Base-by-base conservation (phyloP, 2,329 filamentous ascomycete species). In the Tolypocladium guangdongense region DNA sequence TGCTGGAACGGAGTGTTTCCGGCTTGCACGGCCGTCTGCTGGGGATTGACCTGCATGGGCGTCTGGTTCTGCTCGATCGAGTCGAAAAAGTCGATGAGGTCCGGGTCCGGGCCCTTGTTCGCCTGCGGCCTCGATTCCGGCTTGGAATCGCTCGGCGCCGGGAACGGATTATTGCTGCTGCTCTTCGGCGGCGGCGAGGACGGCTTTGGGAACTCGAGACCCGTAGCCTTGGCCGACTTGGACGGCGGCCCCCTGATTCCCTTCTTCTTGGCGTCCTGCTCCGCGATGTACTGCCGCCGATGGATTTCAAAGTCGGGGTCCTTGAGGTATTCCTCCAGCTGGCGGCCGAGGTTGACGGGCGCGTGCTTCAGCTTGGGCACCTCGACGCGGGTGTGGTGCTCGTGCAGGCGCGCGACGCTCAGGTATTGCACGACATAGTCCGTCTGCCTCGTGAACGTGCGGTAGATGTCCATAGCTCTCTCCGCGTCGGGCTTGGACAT, bases 361-460 rank as follows among this genome's bases (percentile, higher is more conserved):
- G 93, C 93, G 67, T 99, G 93, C 73, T 96, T 97, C 60, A 99
- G 79, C 73, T 96, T 96, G 11, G 93, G 93, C 8, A 99, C 95
- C 64, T 96, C 90, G 39, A 99, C 81, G 56, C 92, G 80, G 6
- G 93, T 99, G 58, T 91, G 89, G 65, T 91, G 86, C 71, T 97
- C 90, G 66, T 92, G 93, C 66, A 93, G 87, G 57, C 92, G 83
- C 46, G 93, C 93, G 45, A 92, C 79, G 61, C 86, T 85, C 47
- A 99, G 80, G 64, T 92, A 99, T 62, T 90, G 84, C 18, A 99
- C 92, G 1, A 97, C 92, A 59, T 86, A 83, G 62, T 97, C 91
- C 7, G 93, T 99, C 68, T 96, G 91, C 63, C 83, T 87, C 18
- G 90, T 90, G 64, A 99, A 99, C 18, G 80, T 87, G 66, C 91